Percentiles rank a stretch among this genome's conserved stretches.
Conservation (phyloP, 768 basidiomycete genomes). For the Jaapia argillacea region DNA sequence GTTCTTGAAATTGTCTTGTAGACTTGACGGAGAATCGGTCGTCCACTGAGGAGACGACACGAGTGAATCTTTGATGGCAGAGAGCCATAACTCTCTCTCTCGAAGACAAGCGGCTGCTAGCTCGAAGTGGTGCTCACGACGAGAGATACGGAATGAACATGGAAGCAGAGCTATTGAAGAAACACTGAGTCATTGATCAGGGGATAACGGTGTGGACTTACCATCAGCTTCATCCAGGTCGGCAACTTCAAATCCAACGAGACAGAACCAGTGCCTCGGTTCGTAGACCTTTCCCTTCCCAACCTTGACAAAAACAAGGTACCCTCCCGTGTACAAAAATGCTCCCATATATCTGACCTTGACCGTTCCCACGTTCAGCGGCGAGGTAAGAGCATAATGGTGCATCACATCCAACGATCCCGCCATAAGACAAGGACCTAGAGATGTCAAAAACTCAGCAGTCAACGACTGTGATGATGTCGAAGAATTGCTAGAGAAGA, state of each 20-base stretch:
- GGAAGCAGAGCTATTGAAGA: constrained; percentile 57
- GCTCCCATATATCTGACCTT: constrained; percentile 83
- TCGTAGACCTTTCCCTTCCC: constrained; percentile 71
- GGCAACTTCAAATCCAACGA: constrained; percentile 60
- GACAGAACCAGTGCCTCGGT: constrained; percentile 79
- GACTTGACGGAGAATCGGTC: constrained; percentile 55
- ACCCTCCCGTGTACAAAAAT: constrained; percentile 82
- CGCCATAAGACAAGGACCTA: constrained; percentile 71
- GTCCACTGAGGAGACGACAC: constrained; percentile 34
- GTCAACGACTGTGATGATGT: constrained; percentile 22
- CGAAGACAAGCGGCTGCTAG: constrained; percentile 74
- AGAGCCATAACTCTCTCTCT: constrained; percentile 86
- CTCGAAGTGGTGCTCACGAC: constrained; percentile 69
- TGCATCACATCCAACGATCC: constrained; percentile 87
- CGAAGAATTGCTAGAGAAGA: constrained; percentile 14
- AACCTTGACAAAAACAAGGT: constrained; percentile 81
- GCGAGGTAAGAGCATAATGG: constrained; percentile 37
- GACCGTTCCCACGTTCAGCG: constrained; percentile 36
- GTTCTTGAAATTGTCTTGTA: constrained; percentile 14
- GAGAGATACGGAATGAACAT: constrained; percentile 61
- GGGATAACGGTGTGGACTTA: constrained; percentile 27
- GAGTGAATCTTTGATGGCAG: constrained; percentile 47
- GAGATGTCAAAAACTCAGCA: constrained; percentile 53
- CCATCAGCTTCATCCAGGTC: constrained; percentile 68
- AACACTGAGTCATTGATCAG: constrained; percentile 1